phyloP scores from a whole-genome alignment of 2,329 filamentous ascomycete species.

The Cladosporium halotolerans region DNA sequence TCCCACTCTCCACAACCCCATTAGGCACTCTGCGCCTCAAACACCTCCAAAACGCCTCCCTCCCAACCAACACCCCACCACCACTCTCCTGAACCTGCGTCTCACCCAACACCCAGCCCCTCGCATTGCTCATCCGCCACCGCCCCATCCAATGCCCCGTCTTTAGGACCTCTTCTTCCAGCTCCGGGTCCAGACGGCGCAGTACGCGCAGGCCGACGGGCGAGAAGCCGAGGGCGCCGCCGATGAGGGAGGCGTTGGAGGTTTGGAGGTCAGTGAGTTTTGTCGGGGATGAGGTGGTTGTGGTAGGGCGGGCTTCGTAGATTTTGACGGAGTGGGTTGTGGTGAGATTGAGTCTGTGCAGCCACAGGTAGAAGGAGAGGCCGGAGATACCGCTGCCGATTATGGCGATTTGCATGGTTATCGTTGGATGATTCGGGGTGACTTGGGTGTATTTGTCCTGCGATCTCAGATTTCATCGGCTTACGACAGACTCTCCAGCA shows the following conservation, averaged over 20 bases:
- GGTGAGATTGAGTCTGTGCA: conserved; percentile 7
- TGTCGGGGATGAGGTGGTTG: neutral
- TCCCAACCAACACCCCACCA: conserved; percentile 7
- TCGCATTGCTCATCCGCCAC: conserved; percentile 9
- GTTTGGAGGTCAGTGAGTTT: neutral
- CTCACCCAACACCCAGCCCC: conserved; percentile 5
- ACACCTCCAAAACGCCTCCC: conserved; percentile 6
- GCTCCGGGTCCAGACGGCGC: conserved; percentile 1
- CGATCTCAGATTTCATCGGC: neutral
- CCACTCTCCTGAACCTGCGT: neutral
- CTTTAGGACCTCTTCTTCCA: conserved; percentile 7
- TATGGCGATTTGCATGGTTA: conserved; percentile 11
- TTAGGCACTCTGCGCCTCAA: conserved; percentile 9
- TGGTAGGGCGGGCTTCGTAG: conserved; percentile 8
- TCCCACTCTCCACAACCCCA: neutral
- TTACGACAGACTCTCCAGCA: too few species aligned
- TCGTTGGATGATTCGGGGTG: neutral
- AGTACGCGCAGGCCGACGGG: conserved; percentile 10
- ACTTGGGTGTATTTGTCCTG: neutral
- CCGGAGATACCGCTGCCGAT: conserved; percentile 13
- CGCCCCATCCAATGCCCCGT: conserved; percentile 1
- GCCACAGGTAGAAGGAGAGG: conserved; percentile 14
- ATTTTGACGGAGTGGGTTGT: conserved; percentile 4
- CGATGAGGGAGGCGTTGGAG: conserved; percentile 7
- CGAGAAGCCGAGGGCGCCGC: conserved; percentile 9